phyloP scores from a whole-genome alignment of 495 filamentous ascomycete genomes.

The Aspergillus heteromorphus region DNA sequence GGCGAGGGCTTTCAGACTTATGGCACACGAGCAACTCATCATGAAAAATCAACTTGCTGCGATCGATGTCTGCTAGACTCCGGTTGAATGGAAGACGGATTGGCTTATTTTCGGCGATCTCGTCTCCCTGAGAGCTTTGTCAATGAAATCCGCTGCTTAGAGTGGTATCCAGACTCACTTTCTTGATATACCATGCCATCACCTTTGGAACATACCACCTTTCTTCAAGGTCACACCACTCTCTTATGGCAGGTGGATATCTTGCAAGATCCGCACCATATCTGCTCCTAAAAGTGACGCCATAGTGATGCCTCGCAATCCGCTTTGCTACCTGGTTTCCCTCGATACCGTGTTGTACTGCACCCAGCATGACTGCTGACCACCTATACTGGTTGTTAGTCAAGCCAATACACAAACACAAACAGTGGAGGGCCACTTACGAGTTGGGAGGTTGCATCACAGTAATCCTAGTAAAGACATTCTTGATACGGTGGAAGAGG shows the following conservation, averaged over 20 bases:
- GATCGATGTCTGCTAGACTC: neutral
- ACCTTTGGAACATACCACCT: neutral
- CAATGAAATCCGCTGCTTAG: neutral
- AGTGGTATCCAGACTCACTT: slow-evolving; percentile 10
- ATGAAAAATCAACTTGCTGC: neutral
- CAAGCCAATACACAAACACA: no score
- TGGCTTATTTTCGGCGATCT: slow-evolving; percentile 7
- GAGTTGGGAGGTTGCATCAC: slow-evolving; percentile 58
- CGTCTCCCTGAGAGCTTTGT: neutral
- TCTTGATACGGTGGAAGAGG: slow-evolving; percentile 50
- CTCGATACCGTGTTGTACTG: slow-evolving; percentile 34
- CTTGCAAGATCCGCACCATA: slow-evolving; percentile 25
- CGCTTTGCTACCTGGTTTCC: slow-evolving; percentile 39
- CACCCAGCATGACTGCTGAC: slow-evolving; percentile 27
- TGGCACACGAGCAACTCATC: slow-evolving; percentile 1
- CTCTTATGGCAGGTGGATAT: slow-evolving; percentile 8
- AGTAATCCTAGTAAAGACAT: slow-evolving; percentile 33
- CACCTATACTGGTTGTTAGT: slow-evolving; percentile 11
- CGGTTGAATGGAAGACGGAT: slow-evolving; percentile 7
- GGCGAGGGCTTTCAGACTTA: neutral
- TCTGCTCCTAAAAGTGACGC: slow-evolving; percentile 18
- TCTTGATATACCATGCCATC: slow-evolving; percentile 30
- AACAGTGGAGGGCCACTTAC: slow-evolving; percentile 37
- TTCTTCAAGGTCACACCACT: slow-evolving; percentile 17
- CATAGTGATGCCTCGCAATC: slow-evolving; percentile 47